phyloP scores from a whole-genome alignment of 768 basidiomycete species.

The Tulasnella sp. region DNA sequence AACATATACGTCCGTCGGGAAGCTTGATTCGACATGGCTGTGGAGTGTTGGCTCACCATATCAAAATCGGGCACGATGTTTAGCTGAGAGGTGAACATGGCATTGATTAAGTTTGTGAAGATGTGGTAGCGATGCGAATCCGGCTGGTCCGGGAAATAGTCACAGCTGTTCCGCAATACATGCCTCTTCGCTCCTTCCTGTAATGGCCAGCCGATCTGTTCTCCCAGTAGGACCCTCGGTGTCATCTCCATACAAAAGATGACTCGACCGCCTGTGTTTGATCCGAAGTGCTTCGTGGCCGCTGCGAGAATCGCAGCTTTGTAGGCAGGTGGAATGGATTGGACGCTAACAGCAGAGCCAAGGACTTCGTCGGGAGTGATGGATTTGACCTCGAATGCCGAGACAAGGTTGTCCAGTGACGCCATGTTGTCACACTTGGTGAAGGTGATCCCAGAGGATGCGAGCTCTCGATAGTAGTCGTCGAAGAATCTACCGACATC shows the following conservation, averaged over 20 bases:
- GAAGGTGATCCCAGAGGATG: constrained; percentile 8
- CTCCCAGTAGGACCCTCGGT: constrained; percentile 11
- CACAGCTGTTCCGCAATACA: constrained; percentile 11
- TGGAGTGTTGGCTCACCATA: neutral
- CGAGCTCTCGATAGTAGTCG: constrained; percentile 12
- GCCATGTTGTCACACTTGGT: constrained; percentile 19
- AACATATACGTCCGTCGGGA: no score
- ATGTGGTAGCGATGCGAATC: constrained; percentile 18
- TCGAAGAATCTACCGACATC: constrained; percentile 14
- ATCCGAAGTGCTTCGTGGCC: constrained; percentile 16
- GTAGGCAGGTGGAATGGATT: constrained; percentile 1
- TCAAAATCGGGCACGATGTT: constrained; percentile 17
- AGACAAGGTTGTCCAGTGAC: constrained; percentile 14
- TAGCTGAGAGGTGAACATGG: constrained; percentile 17
- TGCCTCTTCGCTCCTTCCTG: neutral
- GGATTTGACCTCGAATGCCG: constrained; percentile 3
- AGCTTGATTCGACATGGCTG: no score
- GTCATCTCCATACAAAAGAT: constrained; percentile 19
- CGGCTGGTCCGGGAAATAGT: constrained; percentile 13
- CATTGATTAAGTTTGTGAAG: constrained; percentile 14
- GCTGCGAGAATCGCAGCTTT: constrained; percentile 15
- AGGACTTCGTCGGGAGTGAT: neutral
- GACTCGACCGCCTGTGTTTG: constrained; percentile 12
- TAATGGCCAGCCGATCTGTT: constrained; percentile 5
- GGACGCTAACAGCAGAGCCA: constrained; percentile 7